Evolutionary conservation across 768 basidiomycete genomes (phyloP).

Genomic region (Arthromyces matolae): DNA sequence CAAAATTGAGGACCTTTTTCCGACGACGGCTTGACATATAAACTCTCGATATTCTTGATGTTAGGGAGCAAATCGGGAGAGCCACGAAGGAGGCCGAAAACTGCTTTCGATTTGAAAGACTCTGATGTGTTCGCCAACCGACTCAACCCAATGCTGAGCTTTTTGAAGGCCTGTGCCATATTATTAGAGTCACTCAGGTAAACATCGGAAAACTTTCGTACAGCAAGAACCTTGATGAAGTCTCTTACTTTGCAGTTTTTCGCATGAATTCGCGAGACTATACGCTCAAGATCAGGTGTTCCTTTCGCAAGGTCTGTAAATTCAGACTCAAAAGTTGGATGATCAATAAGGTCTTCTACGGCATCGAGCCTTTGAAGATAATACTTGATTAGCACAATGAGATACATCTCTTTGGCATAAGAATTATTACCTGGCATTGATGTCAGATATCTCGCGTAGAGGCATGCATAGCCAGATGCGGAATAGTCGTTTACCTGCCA

Average conservation of each 20-base stretch:
- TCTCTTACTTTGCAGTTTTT: constrained; percentile 85
- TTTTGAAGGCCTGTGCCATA: constrained; percentile 62
- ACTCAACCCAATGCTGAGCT: constrained; percentile 62
- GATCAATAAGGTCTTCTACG: constrained; percentile 83
- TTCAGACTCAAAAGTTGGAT: constrained; percentile 70
- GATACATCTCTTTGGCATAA: not conserved
- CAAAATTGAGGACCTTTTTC: constrained; percentile 50
- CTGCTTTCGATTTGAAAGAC: constrained; percentile 71
- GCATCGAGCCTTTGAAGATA: constrained; percentile 85
- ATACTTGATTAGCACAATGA: not conserved
- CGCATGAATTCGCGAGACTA: constrained; percentile 93
- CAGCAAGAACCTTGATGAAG: constrained; percentile 79
- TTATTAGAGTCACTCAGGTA: not conserved
- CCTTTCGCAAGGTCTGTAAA: constrained; percentile 78
- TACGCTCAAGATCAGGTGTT: constrained; percentile 88
- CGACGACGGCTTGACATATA: constrained; percentile 55
- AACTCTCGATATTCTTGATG: constrained; percentile 66
- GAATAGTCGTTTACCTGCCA: constrained; percentile 89
- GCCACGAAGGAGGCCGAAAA: constrained; percentile 69
- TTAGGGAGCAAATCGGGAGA: constrained; percentile 77
- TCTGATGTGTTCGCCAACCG: constrained; percentile 63
- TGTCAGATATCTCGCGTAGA: constrained; percentile 72
- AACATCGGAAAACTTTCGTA: constrained; percentile 27
- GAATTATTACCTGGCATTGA: constrained; percentile 74
- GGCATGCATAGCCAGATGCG: constrained; percentile 96